Conservation (phyloP, 2,329 filamentous ascomycete species). For the Daldinia eschscholtzii region DNA sequence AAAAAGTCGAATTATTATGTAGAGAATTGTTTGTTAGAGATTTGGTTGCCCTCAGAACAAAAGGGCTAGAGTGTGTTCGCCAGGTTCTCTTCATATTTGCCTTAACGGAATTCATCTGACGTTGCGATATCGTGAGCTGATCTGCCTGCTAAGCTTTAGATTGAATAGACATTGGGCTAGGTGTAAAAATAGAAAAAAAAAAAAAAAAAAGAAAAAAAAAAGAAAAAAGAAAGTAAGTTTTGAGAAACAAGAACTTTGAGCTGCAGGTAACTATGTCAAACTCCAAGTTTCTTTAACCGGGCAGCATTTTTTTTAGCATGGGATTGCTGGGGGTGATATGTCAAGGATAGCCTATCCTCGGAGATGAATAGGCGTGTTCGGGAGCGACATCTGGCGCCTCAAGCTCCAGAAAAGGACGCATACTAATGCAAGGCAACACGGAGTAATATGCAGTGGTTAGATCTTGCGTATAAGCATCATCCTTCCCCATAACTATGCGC, state of each 20-base stretch:
- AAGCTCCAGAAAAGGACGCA: background rate
- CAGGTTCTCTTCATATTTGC: background rate
- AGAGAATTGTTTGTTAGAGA: background rate
- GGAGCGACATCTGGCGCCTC: too few species aligned
- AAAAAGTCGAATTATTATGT: conserved; percentile 4
- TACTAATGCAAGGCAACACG: conserved; percentile 18
- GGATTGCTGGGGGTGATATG: background rate
- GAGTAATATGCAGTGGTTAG: background rate
- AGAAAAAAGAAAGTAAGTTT: background rate
- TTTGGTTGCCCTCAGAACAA: background rate
- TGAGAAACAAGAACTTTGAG: background rate
- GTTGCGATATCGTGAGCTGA: background rate
- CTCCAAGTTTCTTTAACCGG: too few species aligned
- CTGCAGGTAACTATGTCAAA: too few species aligned
- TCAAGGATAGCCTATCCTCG: background rate
- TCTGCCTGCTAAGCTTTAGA: background rate
- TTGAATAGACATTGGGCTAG: background rate
- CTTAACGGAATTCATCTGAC: background rate
- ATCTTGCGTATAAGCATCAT: conserved; percentile 5
- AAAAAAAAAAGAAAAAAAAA: background rate
- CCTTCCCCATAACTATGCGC: conserved; percentile 20
- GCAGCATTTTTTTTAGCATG: too few species aligned
- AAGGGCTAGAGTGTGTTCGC: background rate
- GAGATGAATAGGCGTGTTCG: too few species aligned
- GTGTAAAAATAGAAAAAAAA: background rate